Conservation (phyloP, 1,284 basidiomycete species). For the Cryptococcus amylolentus region DNA sequence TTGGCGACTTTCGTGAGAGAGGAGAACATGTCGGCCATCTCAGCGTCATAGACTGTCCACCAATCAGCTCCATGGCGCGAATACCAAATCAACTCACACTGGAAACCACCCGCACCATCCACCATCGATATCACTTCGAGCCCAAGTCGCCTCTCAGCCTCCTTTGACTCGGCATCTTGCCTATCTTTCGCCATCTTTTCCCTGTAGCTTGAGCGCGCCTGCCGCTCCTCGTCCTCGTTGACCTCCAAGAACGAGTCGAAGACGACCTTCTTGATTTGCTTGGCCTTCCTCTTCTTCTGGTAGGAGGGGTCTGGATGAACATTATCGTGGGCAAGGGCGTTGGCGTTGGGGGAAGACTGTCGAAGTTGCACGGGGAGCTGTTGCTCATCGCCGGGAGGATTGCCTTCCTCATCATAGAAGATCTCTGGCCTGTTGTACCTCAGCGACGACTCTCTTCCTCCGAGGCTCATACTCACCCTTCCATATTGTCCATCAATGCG, state of each 20-base stretch:
- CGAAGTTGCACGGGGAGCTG: too few species aligned
- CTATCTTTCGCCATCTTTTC: constrained; percentile 19
- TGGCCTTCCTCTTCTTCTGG: constrained; percentile 14
- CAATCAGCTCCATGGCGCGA: neutral
- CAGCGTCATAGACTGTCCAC: constrained; percentile 28
- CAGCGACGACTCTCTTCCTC: neutral
- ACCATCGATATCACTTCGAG: constrained; percentile 19
- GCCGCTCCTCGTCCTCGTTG: constrained; percentile 10
- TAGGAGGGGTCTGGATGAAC: neutral
- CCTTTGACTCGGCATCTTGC: constrained; percentile 6
- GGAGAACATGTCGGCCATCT: constrained; percentile 25
- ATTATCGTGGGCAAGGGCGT: too few species aligned
- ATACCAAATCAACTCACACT: constrained; percentile 18
- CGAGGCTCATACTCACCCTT: constrained; percentile 8
- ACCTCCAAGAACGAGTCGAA: constrained; percentile 17
- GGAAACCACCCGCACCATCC: constrained; percentile 21
- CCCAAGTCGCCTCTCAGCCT: constrained; percentile 7
- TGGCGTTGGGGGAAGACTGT: too few species aligned
- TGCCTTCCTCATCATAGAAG: too few species aligned
- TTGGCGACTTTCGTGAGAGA: constrained; percentile 12
- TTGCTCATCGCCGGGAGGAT: too few species aligned
- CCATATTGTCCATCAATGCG: constrained; percentile 2
- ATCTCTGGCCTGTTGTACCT: too few species aligned
- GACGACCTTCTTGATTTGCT: constrained; percentile 12
- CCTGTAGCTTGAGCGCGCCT: constrained; percentile 12